Evolutionary conservation across 2,329 filamentous ascomycete species (phyloP).

Genomic region (Pyrenophora seminiperda): DNA sequence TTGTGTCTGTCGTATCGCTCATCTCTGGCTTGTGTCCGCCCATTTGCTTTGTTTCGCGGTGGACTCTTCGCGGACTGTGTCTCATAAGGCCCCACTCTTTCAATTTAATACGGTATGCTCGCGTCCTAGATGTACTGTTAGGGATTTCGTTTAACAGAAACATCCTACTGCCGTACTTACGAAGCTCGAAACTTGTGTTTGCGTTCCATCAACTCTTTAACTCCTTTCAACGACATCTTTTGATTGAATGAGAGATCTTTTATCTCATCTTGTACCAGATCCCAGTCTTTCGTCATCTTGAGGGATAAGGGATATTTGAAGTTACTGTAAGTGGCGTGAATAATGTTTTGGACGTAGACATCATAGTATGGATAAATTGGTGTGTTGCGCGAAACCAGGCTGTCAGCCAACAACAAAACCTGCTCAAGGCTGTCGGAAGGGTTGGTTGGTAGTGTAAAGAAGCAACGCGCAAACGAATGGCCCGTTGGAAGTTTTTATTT

Average conservation of each 20-base stretch:
- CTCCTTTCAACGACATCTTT: conserved; percentile 41
- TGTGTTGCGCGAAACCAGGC: neutral
- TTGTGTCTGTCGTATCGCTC: conserved; percentile 10
- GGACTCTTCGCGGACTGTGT: conserved; percentile 20
- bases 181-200: conserved; percentile 43
- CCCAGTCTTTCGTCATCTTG: conserved; percentile 43
- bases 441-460: too few species aligned
- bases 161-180: too few species aligned
- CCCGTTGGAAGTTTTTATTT: neutral
- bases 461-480: too few species aligned
- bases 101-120: conserved; percentile 46
- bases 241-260: conserved; percentile 41
- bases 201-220: conserved; percentile 42
- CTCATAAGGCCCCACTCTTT: conserved; percentile 45
- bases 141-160: too few species aligned
- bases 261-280: conserved; percentile 37
- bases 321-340: neutral
- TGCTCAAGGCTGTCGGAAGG: too few species aligned
- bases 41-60: conserved; percentile 1
- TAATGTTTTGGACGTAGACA: neutral
- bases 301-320: neutral
- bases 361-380: neutral
- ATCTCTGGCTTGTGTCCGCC: conserved; percentile 6
- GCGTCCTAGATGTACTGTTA: conserved; percentile 28
- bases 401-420: neutral